Conservation (phyloP, 225 moss, liverwort and hornwort genomes). For the Physcomitrellopsis africana region DNA sequence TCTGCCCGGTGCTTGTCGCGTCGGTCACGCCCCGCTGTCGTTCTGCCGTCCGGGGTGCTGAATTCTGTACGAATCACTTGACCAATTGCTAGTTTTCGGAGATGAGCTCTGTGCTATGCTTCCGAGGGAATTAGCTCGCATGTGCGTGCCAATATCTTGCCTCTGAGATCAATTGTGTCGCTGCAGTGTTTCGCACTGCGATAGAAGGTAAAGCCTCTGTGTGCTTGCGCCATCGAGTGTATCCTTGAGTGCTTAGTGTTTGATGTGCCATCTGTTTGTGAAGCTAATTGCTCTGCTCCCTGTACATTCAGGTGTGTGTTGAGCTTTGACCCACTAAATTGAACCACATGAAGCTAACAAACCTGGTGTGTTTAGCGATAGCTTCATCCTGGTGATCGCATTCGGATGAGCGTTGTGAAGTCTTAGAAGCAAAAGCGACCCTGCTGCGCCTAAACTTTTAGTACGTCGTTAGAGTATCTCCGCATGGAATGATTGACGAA, state of each 20-base stretch:
- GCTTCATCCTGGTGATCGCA: not conserved
- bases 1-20: not conserved
- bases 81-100: not conserved
- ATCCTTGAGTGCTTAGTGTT: not conserved
- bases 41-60: not conserved
- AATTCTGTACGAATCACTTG: not conserved
- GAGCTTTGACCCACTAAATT: not conserved
- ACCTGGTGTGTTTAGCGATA: not conserved
- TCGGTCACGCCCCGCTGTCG: not conserved
- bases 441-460: slow-evolving; percentile 6
- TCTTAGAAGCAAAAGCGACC: not conserved
- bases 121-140: not conserved
- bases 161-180: not conserved
- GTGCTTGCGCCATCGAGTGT: not conserved
- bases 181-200: not conserved
- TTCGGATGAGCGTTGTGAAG: slow-evolving; percentile 1
- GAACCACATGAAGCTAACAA: not conserved
- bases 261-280: slow-evolving; percentile 1
- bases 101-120: not conserved
- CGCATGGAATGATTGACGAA: not conserved
- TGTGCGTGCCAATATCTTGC: not conserved
- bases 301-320: slow-evolving; percentile 9
- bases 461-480: not conserved
- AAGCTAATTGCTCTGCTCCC: slow-evolving; percentile 4
- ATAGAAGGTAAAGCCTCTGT: slow-evolving; percentile 5